These are phyloP conservation scores for Microdochium paspali DNA, from an alignment of 2,329 filamentous ascomycete genomes.

Conservation along the genomic window DNA sequence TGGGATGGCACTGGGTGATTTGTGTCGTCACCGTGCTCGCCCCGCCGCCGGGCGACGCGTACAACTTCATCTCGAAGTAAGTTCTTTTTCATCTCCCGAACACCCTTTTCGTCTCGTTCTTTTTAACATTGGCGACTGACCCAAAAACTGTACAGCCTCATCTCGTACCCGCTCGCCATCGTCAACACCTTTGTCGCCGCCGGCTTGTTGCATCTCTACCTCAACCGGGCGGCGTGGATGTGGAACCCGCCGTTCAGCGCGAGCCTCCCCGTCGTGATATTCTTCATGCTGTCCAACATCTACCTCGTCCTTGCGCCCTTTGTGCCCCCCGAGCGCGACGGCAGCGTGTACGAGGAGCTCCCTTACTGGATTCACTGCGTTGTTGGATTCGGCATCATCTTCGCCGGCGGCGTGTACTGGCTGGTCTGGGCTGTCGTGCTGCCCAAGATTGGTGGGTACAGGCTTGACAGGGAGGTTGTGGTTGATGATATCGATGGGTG, in stretches of 20 bases:
- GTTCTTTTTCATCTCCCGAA: background rate
- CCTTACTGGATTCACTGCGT: constrained; percentile 48
- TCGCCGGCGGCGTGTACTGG: constrained; percentile 44
- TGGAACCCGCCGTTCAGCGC: constrained; percentile 34
- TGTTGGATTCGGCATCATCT: constrained; percentile 40
- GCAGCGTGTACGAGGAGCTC: constrained; percentile 21
- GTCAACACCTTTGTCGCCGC: constrained; percentile 41
- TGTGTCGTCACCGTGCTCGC: constrained; percentile 57
- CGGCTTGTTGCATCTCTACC: constrained; percentile 43
- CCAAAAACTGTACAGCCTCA: constrained; percentile 29
- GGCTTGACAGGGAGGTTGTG: constrained; percentile 32
- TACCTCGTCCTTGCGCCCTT: constrained; percentile 46
- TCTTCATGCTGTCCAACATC: constrained; percentile 40
- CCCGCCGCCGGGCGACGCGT: constrained; percentile 57
- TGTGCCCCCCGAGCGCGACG: constrained; percentile 38
- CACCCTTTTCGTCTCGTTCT: too few relatives aligned
- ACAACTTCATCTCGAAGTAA: constrained; percentile 53
- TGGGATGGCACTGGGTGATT: constrained; percentile 58
- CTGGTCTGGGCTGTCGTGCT: constrained; percentile 38
- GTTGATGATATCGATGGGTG: constrained; percentile 21
- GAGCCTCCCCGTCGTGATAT: constrained; percentile 32
- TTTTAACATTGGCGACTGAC: too few relatives aligned
- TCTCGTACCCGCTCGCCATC: constrained; percentile 43
- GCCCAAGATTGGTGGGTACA: constrained; percentile 38
- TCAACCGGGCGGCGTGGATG: constrained; percentile 21